Base-by-base conservation (phyloP, 179 eudicot genomes). In the Silene noctiflora region DNA sequence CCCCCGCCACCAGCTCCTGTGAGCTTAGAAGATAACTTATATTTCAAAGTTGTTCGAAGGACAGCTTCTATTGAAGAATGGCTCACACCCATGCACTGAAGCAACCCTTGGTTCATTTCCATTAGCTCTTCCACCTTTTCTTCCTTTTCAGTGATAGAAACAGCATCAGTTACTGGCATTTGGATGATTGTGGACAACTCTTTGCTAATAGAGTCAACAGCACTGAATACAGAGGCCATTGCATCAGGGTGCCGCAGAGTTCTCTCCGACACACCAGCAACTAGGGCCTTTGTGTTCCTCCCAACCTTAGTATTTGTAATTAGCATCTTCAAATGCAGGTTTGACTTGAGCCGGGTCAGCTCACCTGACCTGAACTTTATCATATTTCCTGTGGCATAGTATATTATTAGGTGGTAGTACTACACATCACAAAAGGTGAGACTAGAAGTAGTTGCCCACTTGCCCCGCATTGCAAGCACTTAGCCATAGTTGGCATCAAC, bases 1-100 rank as follows among this genome's bases (percentile, higher is more conserved):
- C 99, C 99, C 60, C 99, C 99, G 6, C 99, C 99, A 78, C 99
- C 99, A 78, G 99, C 99, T 82, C 99, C 97, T 14, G 99, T 95
- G 68, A 95, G 83, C 81, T 95, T 95, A 80, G 99, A 83, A 66
- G 89, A 51, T 64, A 95, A 81, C 80, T 92, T 89, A 84, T 95
- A 95, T 73, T 92, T 95, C 69, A 87, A 60, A 3, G 97, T 91
- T 39, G 93, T 89, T 65, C 86, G 87, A 51, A 91, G 88, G 76
- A 95, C 91, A 71, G 96, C 86, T 83, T 92, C 99, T 67, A 95
- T 94, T 4, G 96, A 84, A 72, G 91, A 87, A 85, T 95, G 99
- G 88, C 93, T 95, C 61, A 95, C 99, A 42, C 99, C 99, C 97
- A 95, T 95, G 79, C 97, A 91, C 65, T 89, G 99, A 62, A 95